Base-by-base conservation (phyloP, 129 eudicot species). In the Helichrysum umbraculigerum region DNA sequence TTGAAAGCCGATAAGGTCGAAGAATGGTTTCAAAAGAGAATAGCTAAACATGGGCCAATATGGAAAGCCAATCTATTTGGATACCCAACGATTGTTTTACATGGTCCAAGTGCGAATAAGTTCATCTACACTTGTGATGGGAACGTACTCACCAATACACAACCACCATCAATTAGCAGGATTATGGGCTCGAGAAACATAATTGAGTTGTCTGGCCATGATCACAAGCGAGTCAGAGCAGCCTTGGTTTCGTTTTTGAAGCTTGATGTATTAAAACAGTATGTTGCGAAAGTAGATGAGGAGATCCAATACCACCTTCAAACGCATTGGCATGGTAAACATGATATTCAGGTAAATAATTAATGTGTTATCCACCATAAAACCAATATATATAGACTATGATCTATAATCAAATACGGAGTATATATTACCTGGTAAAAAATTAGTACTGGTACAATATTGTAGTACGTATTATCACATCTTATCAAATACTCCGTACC, bases 71-170 rank as follows among this genome's bases (percentile, higher is more conserved):
- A 56, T 70, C 75, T 83, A n/a, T 74, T 83, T 56, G 83, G 82
- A 52, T 72, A 74, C 17, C 70, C 77, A 20, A 77, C 88, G 4
- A 50, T 81, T 41, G 56, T 63, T 50, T 66, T 81, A 50, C 75
- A 85, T 34, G 86, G 88, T 28, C 79, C 75, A 30, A 60, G 73
- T 41, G 88, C 86, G 10, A 85, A 81, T 41, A 81, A 85, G 75
- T 85, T 85, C 63, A 58, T 78, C 3, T 81, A 85, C 79, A 73
- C 85, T 29, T 81, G 67, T 4, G 77, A 70, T 32, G 83, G 82
- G 1, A 77, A 63, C 44, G 33, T 34, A 44, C 83, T 85, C 5
- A 57, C 75, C 59, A 69, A 25, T 51, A 73, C 66, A 19, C 83
- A 73, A 69, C 85, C 88, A 14, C 72, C 83, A 11, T 69, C 81